Evolutionary conservation across 768 basidiomycete species (phyloP), one percentile per base, ranked within the genome.

Genomic region (Trametes villosa): DNA sequence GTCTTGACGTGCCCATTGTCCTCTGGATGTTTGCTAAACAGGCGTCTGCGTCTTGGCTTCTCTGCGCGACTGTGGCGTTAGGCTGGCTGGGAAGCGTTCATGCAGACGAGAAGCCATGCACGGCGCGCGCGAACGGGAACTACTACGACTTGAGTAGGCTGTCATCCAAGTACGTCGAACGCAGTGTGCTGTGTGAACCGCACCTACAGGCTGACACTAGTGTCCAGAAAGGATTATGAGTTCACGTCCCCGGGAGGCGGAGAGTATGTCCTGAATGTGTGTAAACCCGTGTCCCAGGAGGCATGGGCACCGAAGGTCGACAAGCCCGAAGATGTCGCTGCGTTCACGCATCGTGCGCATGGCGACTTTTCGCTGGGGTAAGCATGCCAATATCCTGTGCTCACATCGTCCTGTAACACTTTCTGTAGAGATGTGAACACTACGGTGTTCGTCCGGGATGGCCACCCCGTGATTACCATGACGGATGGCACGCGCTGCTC

Each of bases 311-410:
- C 83, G 9, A 80, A 83, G 38, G 79, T 85, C 33, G 77, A 83
- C 22, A 74, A 81, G 24, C 72, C 78, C 17, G 77, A 76, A 18
- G 78, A 87, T 40, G 81, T 92, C 22, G 90, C 78, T 5, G 91
- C 81, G 1, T 82, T 89, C 60, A 79, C 87, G 38, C 81, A 83
- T 40, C 79, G 78, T 49, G 83, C 74, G 47, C 88, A 83, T 59
- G 83, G 87, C 0, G 86, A 91, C 71, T 86, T 92, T 72, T 84
- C 85, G 8, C 80, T 92, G 34, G 91, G 91, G 91, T 89, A 65
- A 52, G 78, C 41, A n/a, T n/a, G n/a, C n/a, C n/a, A 34, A 12
- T n/a, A 38, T 17, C 13, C 20, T 24, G 17, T 15, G 9, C 7
- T 18, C 18, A 17, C 13, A 31, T 34, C 36, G 45, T 42, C 17